phyloP scores from a whole-genome alignment of 495 filamentous ascomycete genomes.

The Aspergillus olivimuriae region DNA sequence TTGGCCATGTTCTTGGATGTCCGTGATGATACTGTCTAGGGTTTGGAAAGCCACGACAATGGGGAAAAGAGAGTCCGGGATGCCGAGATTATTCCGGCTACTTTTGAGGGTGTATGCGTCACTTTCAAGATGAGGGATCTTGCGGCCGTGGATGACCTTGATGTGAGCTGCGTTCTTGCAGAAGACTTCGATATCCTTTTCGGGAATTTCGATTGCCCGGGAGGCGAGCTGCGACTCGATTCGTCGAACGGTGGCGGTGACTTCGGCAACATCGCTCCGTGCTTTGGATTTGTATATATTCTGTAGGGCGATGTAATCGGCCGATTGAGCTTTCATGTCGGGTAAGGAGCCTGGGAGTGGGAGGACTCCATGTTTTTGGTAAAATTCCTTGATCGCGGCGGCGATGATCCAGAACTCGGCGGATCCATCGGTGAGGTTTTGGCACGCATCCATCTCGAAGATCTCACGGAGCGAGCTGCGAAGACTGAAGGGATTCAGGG shows the following conservation, averaged over 20 bases:
- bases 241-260: constrained; percentile 59
- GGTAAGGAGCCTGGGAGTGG: constrained; percentile 84
- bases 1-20: constrained; percentile 26
- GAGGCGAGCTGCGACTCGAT: constrained; percentile 48
- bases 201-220: constrained; percentile 45
- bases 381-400: constrained; percentile 69
- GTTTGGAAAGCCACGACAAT: constrained; percentile 72
- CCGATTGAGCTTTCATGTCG: constrained; percentile 96
- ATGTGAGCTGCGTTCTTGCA: constrained; percentile 95
- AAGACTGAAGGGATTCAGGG: constrained; percentile 59
- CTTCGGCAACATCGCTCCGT: constrained; percentile 69
- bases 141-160: constrained; percentile 68
- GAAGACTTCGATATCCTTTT: constrained; percentile 82
- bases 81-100: constrained; percentile 26
- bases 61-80: constrained; percentile 59
- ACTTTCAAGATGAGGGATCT: constrained; percentile 41
- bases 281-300: constrained; percentile 92
- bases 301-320: constrained; percentile 85
- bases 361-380: constrained; percentile 59
- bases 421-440: constrained; percentile 34
- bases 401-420: constrained; percentile 85
- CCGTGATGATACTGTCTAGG: constrained; percentile 46
- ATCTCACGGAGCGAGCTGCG: constrained; percentile 67
- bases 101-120: constrained; percentile 26
- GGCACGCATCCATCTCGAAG: constrained; percentile 60